Evolutionary conservation across 2,329 filamentous ascomycete genomes (phyloP).

Genomic region (Arthrobotrys pseudoclavata): DNA sequence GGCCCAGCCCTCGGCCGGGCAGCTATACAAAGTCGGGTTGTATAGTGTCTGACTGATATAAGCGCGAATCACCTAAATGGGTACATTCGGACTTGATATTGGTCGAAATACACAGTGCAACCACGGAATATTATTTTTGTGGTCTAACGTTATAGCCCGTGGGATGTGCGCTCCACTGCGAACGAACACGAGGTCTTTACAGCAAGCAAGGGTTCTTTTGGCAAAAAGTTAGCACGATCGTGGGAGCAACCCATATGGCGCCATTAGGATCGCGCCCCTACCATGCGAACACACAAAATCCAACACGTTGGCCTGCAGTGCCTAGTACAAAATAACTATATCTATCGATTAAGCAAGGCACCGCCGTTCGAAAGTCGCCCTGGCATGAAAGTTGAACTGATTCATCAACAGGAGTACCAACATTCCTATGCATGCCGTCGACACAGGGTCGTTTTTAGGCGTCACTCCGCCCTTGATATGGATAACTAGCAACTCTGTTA

Average conservation of each 20-base stretch:
- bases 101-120: constrained; percentile 8
- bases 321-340: not conserved
- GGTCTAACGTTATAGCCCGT: constrained; percentile 8
- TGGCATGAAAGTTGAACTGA: constrained; percentile 13
- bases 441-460: not conserved
- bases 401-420: constrained; percentile 10
- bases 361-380: not conserved
- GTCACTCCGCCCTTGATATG: too few species aligned
- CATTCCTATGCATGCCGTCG: constrained; percentile 2
- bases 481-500: not conserved
- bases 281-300: constrained; percentile 19
- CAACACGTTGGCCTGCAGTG: constrained; percentile 5
- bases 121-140: constrained; percentile 19
- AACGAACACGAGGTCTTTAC: not conserved
- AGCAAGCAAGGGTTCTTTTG: constrained; percentile 5
- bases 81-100: not conserved
- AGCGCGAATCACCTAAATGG: not conserved
- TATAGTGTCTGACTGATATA: constrained; percentile 8
- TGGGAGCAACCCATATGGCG: constrained; percentile 3
- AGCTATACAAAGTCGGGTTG: not conserved
- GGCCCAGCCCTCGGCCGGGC: not conserved
- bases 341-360: constrained; percentile 23
- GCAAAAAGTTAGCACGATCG: not conserved
- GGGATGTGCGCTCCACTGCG: not conserved
- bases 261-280: constrained; percentile 18